Evolutionary conservation across 371 early-diverging fungal species (phyloP), one percentile per base, ranked within the genome.

Genomic region (Ordospora colligata): DNA sequence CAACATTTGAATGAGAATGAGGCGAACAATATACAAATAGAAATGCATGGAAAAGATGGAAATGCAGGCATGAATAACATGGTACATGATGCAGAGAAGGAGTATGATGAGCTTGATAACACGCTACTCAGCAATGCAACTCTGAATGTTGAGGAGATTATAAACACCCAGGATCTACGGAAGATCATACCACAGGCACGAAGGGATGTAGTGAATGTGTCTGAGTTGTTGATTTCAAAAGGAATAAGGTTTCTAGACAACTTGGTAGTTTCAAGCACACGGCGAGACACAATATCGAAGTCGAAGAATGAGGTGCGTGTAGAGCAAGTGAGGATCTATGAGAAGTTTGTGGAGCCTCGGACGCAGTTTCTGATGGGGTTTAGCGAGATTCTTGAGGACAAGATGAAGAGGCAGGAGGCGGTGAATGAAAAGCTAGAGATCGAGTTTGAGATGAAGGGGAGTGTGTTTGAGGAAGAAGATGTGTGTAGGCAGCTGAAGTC

Each of bases 161-260:
- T 80, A 21, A 69, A 80, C 43, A 80, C 80, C 27, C 49, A 58
- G 32, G 75, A 80, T 40, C 43, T 80, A 12, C 45, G 70, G 40
- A 73, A 49, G 42, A 58, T 80, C 1, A 67, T 80, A 22, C 73
- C 64, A 23, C 32, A 67, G 42, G 50, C 17, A 11, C 27, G 44
- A 42, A 46, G 45, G 25, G 69, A 54, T 19, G n/a, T 12, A 49
- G 49, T 77, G 12, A 73, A 74, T 62, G 42, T 82, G 62, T 42
- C 45, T 67, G 82, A 79, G 17, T 40, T 69, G 23, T 53, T 82
- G 23, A 22, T 53, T 17, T 46, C 45, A 17, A 44, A 73, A 19
- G 82, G 76, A 8, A 79, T 82, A 21, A 0, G 79, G 2, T 82
- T 82, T 74, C 46, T 79, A 2, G 79, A 82, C 73, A 64, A 74